Base-by-base conservation (phyloP, 2,329 filamentous ascomycete genomes). In the Fusarium nanum region DNA sequence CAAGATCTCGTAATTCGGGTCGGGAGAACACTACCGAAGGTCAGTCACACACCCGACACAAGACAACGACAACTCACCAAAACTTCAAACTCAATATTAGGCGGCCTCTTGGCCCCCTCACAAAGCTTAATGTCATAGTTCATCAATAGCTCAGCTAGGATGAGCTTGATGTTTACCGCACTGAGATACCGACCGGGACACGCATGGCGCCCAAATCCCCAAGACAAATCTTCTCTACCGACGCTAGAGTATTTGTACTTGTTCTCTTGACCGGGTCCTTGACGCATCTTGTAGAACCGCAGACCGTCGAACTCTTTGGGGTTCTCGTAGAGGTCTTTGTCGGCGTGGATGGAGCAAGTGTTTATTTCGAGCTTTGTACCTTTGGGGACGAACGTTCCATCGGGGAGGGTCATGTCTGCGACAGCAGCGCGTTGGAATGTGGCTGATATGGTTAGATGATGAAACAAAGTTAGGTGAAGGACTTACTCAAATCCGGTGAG, bases 401-500 rank as follows among this genome's bases (percentile, higher is more conserved):
- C 67, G 5, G 59, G 70, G 2, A 64, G 68, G 3, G 37, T 73
- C 48, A 62, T 30, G 18, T 59, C 40, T 30, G 60, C 64, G 1
- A 61, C 49, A 0, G 67, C 57, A 37, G 55, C 58, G 9, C 46
- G 44, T 30, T 58, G 52, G 2, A 65, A 64, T 0, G 56, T 56
- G 1, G 58, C 62, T 70, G 2, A 4, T 1, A 2, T 0, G 6
- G 5, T 66, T 46, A 67, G 55, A 0, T 3, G 0, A 6, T 3
- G 3, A 1, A 2, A 1, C 1, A 8, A 1, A 13, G 6, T 0
- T 6, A 30, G 6, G 4, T 3, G 2, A 0, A 16, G 1, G 1
- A 47, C 71, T 0, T 57, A 74, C 72, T 69, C 3, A 71, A 50
- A 25, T 74, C 67, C 0, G 72, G 68, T 1, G 73, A 75, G 9